phyloP scores from a whole-genome alignment of 441 rosid genomes.

The Dalechampia spathulata region DNA sequence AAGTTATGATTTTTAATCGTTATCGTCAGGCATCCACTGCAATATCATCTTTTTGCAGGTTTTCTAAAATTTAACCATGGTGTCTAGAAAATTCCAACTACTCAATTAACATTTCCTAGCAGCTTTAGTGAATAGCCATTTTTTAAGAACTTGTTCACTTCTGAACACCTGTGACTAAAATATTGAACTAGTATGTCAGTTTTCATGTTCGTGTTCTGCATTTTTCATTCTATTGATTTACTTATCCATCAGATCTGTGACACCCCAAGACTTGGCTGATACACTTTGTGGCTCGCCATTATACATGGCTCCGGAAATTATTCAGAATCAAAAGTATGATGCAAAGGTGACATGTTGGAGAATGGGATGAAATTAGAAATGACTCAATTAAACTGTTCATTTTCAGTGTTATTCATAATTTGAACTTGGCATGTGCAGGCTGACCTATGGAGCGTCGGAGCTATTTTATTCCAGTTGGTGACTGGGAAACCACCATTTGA shows the following conservation, averaged over 20 bases:
- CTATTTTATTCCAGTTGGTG: slow-evolving; percentile 75
- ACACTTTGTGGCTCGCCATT: slow-evolving; percentile 84
- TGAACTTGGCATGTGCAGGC: slow-evolving; percentile 42
- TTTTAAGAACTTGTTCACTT: neutral
- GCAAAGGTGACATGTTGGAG: slow-evolving; percentile 58
- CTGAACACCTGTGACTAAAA: neutral
- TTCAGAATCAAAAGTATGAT: slow-evolving; percentile 68
- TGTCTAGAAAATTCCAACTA: slow-evolving; percentile 1
- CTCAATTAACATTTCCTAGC: neutral
- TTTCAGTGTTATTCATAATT: slow-evolving; percentile 1
- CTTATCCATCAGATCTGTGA: slow-evolving; percentile 45
- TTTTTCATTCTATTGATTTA: slow-evolving; percentile 12
- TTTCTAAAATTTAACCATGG: no score
- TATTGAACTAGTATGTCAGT: neutral
- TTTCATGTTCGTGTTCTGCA: slow-evolving; percentile 2
- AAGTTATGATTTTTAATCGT: no score
- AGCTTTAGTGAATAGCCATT: neutral
- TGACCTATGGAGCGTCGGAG: slow-evolving; percentile 97
- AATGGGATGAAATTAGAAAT: neutral
- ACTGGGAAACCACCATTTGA: slow-evolving; percentile 82
- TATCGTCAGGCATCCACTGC: neutral
- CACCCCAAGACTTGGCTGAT: slow-evolving; percentile 56
- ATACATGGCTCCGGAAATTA: slow-evolving; percentile 90
- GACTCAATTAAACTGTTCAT: neutral
- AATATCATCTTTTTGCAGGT: slow-evolving; percentile 1